These are phyloP conservation scores for Aureobasidium pullulans DNA, from an alignment of 2,329 filamentous ascomycete species.

Conservation along the genomic window DNA sequence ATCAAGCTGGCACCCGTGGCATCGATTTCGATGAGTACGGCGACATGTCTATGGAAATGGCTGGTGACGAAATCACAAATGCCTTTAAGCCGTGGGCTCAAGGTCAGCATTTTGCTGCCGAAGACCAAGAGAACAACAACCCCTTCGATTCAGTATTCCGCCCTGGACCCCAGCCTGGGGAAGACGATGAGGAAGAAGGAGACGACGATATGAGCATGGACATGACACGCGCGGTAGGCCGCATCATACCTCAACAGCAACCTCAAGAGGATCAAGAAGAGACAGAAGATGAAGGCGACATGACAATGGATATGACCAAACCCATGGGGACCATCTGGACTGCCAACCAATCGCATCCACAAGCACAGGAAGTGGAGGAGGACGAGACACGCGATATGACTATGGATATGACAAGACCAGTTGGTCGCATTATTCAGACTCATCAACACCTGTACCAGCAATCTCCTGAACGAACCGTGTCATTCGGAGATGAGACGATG, in stretches of 20 bases:
- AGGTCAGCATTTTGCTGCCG: conserved; percentile 32
- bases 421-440: conserved; percentile 59
- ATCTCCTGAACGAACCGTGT: conserved; percentile 32
- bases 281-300: conserved; percentile 8
- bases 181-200: conserved; percentile 37
- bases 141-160: conserved; percentile 41
- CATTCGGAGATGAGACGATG: conserved; percentile 41
- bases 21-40: conserved; percentile 48
- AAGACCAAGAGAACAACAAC: conserved; percentile 45
- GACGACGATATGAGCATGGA: conserved; percentile 78
- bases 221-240: conserved; percentile 74
- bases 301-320: conserved; percentile 12
- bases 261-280: background rate
- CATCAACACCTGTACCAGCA: background rate
- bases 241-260: conserved; percentile 45
- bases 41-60: conserved; percentile 46
- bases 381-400: conserved; percentile 55
- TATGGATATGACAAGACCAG: conserved; percentile 84
- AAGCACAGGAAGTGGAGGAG: conserved; percentile 37
- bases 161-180: conserved; percentile 19
- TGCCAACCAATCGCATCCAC: background rate
- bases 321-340: conserved; percentile 12
- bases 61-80: conserved; percentile 63
- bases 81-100: conserved; percentile 67
- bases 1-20: conserved; percentile 65